phyloP scores from a whole-genome alignment of 1,139 yeast species.

The Groenewaldozyma sp. region DNA sequence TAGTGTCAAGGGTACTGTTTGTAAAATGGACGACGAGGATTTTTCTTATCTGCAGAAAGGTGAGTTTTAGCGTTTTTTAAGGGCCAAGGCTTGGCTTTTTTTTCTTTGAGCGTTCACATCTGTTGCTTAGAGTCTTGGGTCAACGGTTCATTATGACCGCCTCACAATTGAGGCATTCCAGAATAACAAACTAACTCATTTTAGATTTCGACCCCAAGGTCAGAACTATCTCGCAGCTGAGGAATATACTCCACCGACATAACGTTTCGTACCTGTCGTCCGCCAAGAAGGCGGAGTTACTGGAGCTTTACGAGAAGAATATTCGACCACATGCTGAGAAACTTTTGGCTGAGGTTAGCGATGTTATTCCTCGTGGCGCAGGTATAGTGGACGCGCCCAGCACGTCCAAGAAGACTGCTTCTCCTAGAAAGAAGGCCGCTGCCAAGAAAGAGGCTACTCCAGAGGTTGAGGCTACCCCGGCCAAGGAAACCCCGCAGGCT shows the following conservation, averaged over 20 bases:
- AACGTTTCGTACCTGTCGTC: constrained; percentile 48
- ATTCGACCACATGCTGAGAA: constrained; percentile 36
- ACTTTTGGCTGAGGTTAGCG: constrained; percentile 27
- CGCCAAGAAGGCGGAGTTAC: constrained; percentile 54
- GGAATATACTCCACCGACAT: constrained; percentile 51
- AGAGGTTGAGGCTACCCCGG: constrained; percentile 8
- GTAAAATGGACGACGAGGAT: no score
- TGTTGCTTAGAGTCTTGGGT: no score
- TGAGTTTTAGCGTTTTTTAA: no score
- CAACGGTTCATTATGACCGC: no score
- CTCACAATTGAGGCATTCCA: no score
- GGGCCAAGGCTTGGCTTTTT: no score
- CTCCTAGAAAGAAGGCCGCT: constrained; percentile 9
- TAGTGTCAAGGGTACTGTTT: no score
- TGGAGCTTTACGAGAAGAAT: constrained; percentile 43
- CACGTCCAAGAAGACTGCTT: no score
- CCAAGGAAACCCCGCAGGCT: not conserved
- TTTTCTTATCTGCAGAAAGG: no score
- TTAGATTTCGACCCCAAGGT: constrained; percentile 54
- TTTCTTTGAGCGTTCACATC: no score
- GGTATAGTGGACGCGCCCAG: constrained; percentile 30
- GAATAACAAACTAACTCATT: not conserved
- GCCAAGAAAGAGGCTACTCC: constrained; percentile 22
- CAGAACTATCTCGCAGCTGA: constrained; percentile 54
- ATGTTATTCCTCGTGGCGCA: constrained; percentile 20